Conservation (phyloP, 164 flowering plant genomes). For the Paratinospora sagittata region DNA sequence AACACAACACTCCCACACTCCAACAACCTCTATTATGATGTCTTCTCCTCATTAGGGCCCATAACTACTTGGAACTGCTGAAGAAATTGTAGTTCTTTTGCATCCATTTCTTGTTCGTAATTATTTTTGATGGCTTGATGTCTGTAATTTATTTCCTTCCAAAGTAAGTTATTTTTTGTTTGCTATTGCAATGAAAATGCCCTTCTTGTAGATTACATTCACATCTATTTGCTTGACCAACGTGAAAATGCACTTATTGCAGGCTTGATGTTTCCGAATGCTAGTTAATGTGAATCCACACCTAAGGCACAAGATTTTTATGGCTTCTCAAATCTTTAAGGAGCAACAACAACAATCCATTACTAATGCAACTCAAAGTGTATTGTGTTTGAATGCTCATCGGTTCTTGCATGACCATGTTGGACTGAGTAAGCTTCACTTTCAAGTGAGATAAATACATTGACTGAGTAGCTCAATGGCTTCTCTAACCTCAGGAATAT, state of each 20-base stretch:
- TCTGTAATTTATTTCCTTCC: background rate
- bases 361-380: constrained; percentile 15
- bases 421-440: constrained; percentile 15
- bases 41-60: too few species aligned
- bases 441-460: background rate
- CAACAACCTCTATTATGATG: too few species aligned
- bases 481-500: background rate
- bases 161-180: background rate
- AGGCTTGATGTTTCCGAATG: constrained; percentile 30
- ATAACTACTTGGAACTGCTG: too few species aligned
- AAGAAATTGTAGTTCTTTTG: too few species aligned
- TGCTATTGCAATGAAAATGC: background rate
- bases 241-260: constrained; percentile 11
- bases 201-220: background rate
- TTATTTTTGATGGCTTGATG: too few species aligned
- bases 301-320: constrained; percentile 26
- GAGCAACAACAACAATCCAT: constrained; percentile 7
- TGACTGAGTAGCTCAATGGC: background rate
- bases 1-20: too few species aligned
- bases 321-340: constrained; percentile 19
- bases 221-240: background rate
- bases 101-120: too few species aligned
- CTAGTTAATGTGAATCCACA: constrained; percentile 13
- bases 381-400: constrained; percentile 18
- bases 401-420: constrained; percentile 8